Conservation (phyloP, 768 basidiomycete genomes). For the Naganishia randhawae region DNA sequence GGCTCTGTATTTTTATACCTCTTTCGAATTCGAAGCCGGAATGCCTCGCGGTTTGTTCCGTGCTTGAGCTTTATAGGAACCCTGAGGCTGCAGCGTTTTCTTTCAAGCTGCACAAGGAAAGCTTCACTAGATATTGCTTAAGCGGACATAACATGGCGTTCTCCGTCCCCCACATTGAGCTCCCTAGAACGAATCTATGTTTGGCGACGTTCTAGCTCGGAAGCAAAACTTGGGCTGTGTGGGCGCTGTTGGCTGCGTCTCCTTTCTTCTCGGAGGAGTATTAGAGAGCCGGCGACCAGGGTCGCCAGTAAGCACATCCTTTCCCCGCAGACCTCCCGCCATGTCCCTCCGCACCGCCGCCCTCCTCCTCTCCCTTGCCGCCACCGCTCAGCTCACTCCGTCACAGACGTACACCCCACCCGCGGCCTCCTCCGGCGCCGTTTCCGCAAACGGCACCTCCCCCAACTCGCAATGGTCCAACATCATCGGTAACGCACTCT, state of each 20-base stretch:
- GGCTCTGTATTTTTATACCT: too few species aligned
- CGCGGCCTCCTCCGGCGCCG: neutral
- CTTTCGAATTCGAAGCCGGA: too few species aligned
- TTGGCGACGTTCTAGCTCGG: neutral
- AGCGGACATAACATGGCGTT: too few species aligned
- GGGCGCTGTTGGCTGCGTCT: neutral
- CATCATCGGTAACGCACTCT: slow-evolving; percentile 73
- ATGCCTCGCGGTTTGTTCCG: too few species aligned
- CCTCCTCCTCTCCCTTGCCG: slow-evolving; percentile 1
- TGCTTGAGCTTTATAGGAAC: too few species aligned
- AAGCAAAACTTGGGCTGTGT: neutral
- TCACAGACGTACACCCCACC: slow-evolving; percentile 18
- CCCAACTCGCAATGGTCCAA: slow-evolving; percentile 79
- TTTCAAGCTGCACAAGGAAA: too few species aligned
- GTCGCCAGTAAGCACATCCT: neutral
- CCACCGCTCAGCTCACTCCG: slow-evolving; percentile 42
- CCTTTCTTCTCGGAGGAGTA: neutral
- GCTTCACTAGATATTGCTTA: too few species aligned
- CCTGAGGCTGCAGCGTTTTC: too few species aligned
- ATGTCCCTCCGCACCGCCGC: slow-evolving; percentile 1
- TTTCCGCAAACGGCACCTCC: slow-evolving; percentile 33
- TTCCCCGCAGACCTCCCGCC: neutral
- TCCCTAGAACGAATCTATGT: too few species aligned
- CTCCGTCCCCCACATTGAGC: too few species aligned
- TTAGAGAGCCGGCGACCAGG: neutral